Percentiles rank a stretch among this genome's conserved stretches.
phyloP scores from a whole-genome alignment of 805 yeast species.

The Candida tammaniensis region DNA sequence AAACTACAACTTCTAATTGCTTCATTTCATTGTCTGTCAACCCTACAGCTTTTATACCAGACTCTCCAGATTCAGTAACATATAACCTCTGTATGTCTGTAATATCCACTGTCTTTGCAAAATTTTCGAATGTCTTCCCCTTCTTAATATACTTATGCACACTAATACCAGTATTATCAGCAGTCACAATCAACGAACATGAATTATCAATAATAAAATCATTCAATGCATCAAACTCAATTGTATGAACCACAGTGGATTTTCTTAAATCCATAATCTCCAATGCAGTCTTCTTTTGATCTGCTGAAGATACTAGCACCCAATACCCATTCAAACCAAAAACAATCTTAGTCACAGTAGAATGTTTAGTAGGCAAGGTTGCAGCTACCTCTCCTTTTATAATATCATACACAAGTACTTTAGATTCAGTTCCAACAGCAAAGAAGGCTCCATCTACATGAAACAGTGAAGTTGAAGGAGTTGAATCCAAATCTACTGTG shows the following conservation, averaged over 20 bases:
- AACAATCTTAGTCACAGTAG: constrained; percentile 29
- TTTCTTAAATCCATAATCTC: constrained; percentile 53
- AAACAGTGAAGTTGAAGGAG: constrained; percentile 23
- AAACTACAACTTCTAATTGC: too few species aligned
- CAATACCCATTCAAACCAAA: constrained; percentile 70
- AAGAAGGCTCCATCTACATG: constrained; percentile 51
- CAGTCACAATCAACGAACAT: constrained; percentile 27
- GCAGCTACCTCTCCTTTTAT: constrained; percentile 36
- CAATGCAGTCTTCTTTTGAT: constrained; percentile 17
- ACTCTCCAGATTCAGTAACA: constrained; percentile 1
- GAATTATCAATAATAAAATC: constrained; percentile 36
- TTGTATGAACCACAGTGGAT: constrained; percentile 21
- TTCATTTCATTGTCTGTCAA: constrained; percentile 1
- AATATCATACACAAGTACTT: constrained; percentile 38
- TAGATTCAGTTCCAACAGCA: constrained; percentile 35
- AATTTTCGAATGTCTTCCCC: constrained; percentile 26
- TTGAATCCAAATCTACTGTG: constrained; percentile 7
- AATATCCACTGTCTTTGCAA: constrained; percentile 2
- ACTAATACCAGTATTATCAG: constrained; percentile 17
- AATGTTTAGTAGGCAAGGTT: constrained; percentile 22
- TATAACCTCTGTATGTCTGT: not conserved
- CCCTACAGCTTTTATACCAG: not conserved
- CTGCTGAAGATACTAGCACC: constrained; percentile 36
- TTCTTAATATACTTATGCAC: constrained; percentile 39
- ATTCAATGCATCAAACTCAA: constrained; percentile 19